Evolutionary conservation across 2,329 filamentous ascomycete genomes (phyloP), one percentile per base, ranked within the genome.

Genomic region (Calonectria pseudoreteaudii): DNA sequence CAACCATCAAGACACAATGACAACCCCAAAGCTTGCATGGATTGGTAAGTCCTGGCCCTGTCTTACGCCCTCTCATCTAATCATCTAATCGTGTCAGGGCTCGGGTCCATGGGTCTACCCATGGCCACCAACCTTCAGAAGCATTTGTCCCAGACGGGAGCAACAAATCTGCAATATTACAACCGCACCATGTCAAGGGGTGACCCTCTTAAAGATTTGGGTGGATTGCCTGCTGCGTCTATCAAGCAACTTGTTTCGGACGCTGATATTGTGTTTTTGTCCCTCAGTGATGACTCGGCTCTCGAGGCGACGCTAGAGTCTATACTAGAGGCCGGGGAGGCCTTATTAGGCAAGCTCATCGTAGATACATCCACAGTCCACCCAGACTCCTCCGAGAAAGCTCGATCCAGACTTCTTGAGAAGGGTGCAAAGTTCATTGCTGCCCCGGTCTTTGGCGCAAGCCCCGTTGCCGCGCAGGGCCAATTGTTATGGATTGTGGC

Each of bases 331-430:
- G 28, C 65, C 0, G 74, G 78, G 38, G 68, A 74, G n/a, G 31
- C 77, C 16, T 49, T 85, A 2, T 16, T 71, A 4, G 81, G 80
- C n/a, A 90, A 89, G 75, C 82, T 86, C 16, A 75, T 89, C 11
- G 82, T 87, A 23, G 88, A 90, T 72, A 88, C 87, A 0, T 89
- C 88, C 0, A 90, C 88, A 0, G 85, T 90, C 1, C 87, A 89
- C 68, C 88, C 88, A 0, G 79, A 84, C 9, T 87, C 87, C 0
- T 85, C 87, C 0, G 74, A 78, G 1, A 72, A 74, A 8, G 80
- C 83, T 0, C 72, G 83, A 1, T 62, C 70, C 0, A 79, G 78
- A 0, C 76, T 90, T 0, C 64, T 70, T 0, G 76, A 72, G 6
- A 76, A 71, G 14, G 82, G 81, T 0, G 85, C 82, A 3, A 68